Evolutionary conservation across 495 filamentous ascomycete species (phyloP), one percentile per base, ranked within the genome.

Genomic region (Aspergillus bertholletiae): DNA sequence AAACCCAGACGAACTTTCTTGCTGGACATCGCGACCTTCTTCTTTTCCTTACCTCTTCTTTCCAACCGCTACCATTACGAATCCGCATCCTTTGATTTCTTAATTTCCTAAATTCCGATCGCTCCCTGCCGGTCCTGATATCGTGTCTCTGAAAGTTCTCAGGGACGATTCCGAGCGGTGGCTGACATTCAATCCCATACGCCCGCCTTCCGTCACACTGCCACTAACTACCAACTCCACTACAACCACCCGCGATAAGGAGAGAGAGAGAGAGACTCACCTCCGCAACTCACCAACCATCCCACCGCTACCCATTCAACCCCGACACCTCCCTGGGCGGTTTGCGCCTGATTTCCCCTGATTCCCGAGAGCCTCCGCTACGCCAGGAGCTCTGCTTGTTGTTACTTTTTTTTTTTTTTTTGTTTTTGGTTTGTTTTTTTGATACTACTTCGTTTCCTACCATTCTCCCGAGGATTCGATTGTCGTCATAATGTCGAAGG

Each of bases 401-500:
- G 28, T 45, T 51, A 41, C 17, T 23, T 49, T 55, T 15, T n/a
- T 37, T 15, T 51, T 43, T 24, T 46, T 34, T 53, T n/a, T n/a
- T n/a, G n/a, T n/a, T n/a, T n/a, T n/a, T n/a, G n/a, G n/a, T n/a
- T n/a, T n/a, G n/a, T n/a, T n/a, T n/a, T n/a, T n/a, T n/a, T n/a
- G n/a, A n/a, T n/a, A n/a, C n/a, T n/a, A n/a, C n/a, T n/a, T n/a
- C n/a, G n/a, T n/a, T n/a, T n/a, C n/a, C 49, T 50, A 34, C 39
- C 35, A 39, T 15, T 27, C 20, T 32, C 41, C 32, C 23, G 30
- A 20, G 27, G 65, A 78, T 32, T 9, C 46, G 43, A 46, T 51
- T 51, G 62, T 60, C 59, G 59, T 47, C 76, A 76, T 53, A 62
- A 99, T 97, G 94, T 97, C 94, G 48, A 94, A 94, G 72, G 93